Base-by-base conservation (phyloP, 164 flowering plant species). In the Umbilicus rupestris region DNA sequence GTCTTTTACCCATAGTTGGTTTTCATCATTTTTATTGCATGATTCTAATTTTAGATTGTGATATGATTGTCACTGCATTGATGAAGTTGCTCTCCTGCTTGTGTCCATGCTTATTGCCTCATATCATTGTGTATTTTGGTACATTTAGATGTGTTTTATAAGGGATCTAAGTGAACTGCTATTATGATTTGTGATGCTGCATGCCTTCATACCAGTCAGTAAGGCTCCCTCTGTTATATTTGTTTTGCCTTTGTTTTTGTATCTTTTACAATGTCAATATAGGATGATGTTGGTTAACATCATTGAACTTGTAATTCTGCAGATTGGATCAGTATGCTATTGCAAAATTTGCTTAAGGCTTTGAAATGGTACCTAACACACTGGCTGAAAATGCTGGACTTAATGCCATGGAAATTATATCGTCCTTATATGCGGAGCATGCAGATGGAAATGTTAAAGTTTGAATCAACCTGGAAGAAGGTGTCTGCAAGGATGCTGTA, bases 291-390 rank as follows among this genome's bases (percentile, higher is more conserved):
- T 50, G 1, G 20, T 16, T 46, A 3, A 50, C 22, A 50, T 22
- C 10, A 1, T 50, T 3, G 22, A 50, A 19, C 22, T 50, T 29
- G 7, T 22, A 22, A 50, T 20, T 50, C 57, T 81, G 80, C 88
- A 92, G 98, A 74, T 82, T 92, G 83, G 97, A 90, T 81, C 94
- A 90, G 79, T 86, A 87, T 81, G 98, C 97, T 60, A 83, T 93
- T 70, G 84, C 88, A 47, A 93, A 90, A 73, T 93, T 90, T 76
- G 98, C 92, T 28, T 95, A 90, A 72, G 86, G 97, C 70, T 90
- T 93, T 77, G 97, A 93, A 77, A 85, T 93, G 96, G 80, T 89
- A 39, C 98, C 98, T 22, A 89, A 82, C 72, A 93, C 93, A 10
- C 78, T 93, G 63, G 85, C 97, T 60, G 98, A 90, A 60, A 94